A percentile compares a stretch with the other conserved stretches of the same genome.
phyloP scores from a whole-genome alignment of 2,329 filamentous ascomycete species.

The Achaetomium macrosporum region DNA sequence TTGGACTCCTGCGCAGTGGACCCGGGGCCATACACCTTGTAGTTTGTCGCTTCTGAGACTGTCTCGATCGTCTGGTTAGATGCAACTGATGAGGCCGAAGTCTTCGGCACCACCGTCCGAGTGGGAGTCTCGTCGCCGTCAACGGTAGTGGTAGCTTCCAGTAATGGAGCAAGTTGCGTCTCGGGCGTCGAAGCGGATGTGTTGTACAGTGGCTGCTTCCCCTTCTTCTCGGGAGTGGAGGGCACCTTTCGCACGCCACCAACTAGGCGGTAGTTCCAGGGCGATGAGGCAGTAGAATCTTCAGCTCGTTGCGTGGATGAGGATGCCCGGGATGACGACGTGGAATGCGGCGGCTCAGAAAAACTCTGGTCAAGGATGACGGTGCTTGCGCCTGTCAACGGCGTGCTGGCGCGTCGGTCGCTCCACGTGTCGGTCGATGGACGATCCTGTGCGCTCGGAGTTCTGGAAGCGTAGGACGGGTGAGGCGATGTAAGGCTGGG shows the following conservation, averaged over 20 bases:
- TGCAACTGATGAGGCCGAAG: conserved; percentile 32
- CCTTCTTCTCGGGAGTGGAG: conserved; percentile 39
- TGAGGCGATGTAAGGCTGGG: conserved; percentile 34
- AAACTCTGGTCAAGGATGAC: conserved; percentile 41
- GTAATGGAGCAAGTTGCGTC: conserved; percentile 29
- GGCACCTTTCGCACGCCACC: conserved; percentile 51
- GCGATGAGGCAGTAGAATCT: conserved; percentile 33
- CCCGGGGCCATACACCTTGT: conserved; percentile 45
- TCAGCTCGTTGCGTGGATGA: conserved; percentile 32
- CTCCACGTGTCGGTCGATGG: conserved; percentile 43
- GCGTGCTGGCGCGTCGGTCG: conserved; percentile 44
- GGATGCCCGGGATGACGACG: conserved; percentile 29
- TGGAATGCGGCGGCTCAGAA: conserved; percentile 31
- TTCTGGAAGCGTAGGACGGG: conserved; percentile 35
- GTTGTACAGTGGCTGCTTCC: conserved; percentile 31
- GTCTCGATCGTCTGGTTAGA: conserved; percentile 40
- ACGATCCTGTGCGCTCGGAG: conserved; percentile 45
- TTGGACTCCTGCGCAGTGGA: conserved; percentile 35
- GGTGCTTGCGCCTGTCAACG: conserved; percentile 35
- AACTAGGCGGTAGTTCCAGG: conserved; percentile 50
- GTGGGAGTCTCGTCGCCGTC: conserved; percentile 20
- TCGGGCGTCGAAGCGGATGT: conserved; percentile 26
- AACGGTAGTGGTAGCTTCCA: conserved; percentile 26
- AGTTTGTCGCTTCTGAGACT: conserved; percentile 47
- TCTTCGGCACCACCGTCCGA: conserved; percentile 28